Percentiles rank a stretch among this genome's conserved stretches.
These are phyloP conservation scores for Russula ochroleuca DNA, from an alignment of 768 basidiomycete genomes.

Conservation along the genomic window DNA sequence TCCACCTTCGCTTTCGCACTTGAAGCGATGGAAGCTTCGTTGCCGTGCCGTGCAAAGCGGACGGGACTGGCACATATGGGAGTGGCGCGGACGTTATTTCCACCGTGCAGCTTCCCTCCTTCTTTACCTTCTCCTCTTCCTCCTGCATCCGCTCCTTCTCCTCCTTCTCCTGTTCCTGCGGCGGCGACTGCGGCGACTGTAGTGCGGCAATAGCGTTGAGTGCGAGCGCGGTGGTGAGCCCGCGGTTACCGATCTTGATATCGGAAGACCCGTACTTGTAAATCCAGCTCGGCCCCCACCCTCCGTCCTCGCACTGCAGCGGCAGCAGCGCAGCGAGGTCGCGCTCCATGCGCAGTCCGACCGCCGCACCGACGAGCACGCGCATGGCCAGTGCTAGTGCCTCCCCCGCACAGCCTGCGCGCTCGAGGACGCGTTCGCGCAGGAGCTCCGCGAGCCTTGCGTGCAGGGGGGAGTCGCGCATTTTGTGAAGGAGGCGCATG, in stretches of 20 bases:
- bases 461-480: slow-evolving; percentile 36
- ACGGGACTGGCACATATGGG: background rate
- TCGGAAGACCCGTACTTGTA: slow-evolving; percentile 51
- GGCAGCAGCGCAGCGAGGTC: slow-evolving; percentile 45
- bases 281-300: slow-evolving; percentile 53
- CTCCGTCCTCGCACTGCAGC: slow-evolving; percentile 52
- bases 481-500: slow-evolving; percentile 41
- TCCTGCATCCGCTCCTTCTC: background rate
- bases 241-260: slow-evolving; percentile 50
- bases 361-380: slow-evolving; percentile 42
- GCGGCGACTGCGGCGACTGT: background rate
- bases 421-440: slow-evolving; percentile 46
- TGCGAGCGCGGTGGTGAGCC: slow-evolving; percentile 51
- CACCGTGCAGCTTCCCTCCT: background rate
- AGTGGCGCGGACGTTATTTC: background rate
- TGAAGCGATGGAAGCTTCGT: background rate
- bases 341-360: slow-evolving; percentile 41
- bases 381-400: slow-evolving; percentile 57
- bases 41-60: background rate
- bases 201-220: slow-evolving; percentile 45
- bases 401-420: slow-evolving; percentile 47
- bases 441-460: slow-evolving; percentile 40
- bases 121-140: background rate
- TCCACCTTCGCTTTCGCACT: background rate
- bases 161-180: background rate